Percentiles rank a stretch among this genome's conserved stretches.
phyloP scores from a whole-genome alignment of 164 flowering plant species.

The Stephania japonica region DNA sequence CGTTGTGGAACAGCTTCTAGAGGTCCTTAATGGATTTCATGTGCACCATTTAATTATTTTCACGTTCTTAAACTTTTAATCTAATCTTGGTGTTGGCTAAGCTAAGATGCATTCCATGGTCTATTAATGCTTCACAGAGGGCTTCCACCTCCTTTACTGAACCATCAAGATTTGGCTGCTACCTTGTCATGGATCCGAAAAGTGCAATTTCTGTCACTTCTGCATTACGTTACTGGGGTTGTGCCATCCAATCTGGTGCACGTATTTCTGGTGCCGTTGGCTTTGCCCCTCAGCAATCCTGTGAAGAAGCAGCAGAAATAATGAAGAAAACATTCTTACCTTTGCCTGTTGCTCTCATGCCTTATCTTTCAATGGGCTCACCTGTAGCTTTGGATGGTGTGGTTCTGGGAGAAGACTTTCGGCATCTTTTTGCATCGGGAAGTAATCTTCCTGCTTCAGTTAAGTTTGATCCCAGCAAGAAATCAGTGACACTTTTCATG shows the following conservation, averaged over 20 bases:
- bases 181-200: constrained; percentile 54
- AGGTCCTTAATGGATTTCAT: constrained; percentile 34
- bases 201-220: constrained; percentile 40
- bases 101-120: background rate
- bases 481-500: constrained; percentile 78
- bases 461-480: constrained; percentile 46
- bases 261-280: constrained; percentile 70
- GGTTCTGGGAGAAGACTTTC: constrained; percentile 30
- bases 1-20: constrained; percentile 42
- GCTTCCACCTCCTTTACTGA: constrained; percentile 56
- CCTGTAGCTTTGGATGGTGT: constrained; percentile 52
- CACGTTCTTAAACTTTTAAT: background rate
- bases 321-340: constrained; percentile 48
- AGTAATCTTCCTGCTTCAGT: constrained; percentile 32
- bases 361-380: constrained; percentile 34
- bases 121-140: constrained; percentile 34
- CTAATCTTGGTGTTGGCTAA: background rate
- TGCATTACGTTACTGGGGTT: constrained; percentile 86
- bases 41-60: background rate
- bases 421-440: constrained; percentile 27
- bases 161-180: constrained; percentile 60
- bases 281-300: constrained; percentile 25
- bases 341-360: constrained; percentile 54
- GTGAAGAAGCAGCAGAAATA: constrained; percentile 20
- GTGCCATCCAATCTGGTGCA: constrained; percentile 85